These are phyloP conservation scores for Pelagophyceae sp. DNA, from an alignment of 352 stramenopile genomes.

Conservation along the genomic window DNA sequence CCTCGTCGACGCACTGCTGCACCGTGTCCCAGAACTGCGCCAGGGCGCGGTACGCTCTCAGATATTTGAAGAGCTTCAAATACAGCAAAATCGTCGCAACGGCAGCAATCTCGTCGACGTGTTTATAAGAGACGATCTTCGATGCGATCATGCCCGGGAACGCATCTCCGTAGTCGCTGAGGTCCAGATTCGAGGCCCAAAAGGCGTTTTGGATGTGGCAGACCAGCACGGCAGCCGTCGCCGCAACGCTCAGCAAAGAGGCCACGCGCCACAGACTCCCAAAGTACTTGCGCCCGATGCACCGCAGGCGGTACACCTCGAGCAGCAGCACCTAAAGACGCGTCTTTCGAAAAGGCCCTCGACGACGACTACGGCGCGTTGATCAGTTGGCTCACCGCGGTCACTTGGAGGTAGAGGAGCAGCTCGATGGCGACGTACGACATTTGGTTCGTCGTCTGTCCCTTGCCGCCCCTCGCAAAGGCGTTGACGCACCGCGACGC, in stretches of 20 bases:
- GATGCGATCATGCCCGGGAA: background rate
- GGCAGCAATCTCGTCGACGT: slow-evolving; percentile 22
- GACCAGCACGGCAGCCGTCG: background rate
- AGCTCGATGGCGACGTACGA: slow-evolving; percentile 19
- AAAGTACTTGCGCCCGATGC: background rate
- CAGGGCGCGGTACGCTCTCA: slow-evolving; percentile 14
- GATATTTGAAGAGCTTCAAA: slow-evolving; percentile 25
- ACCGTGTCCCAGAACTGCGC: slow-evolving; percentile 26
- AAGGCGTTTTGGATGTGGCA: background rate
- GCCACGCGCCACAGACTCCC: background rate
- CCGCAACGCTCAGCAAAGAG: background rate
- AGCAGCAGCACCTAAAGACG: slow-evolving; percentile 11
- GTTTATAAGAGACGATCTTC: background rate
- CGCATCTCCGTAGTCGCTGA: background rate
- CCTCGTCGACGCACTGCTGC: background rate
- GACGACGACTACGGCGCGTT: too few relatives aligned
- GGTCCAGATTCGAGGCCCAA: background rate
- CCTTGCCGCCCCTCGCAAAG: background rate
- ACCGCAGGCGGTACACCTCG: slow-evolving; percentile 8
- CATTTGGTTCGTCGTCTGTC: background rate
- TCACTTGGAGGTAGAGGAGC: slow-evolving; percentile 18
- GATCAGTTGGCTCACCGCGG: too few relatives aligned
- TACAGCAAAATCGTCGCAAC: slow-evolving; percentile 20
- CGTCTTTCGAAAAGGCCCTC: too few relatives aligned
- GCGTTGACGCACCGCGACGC: background rate